Evolutionary conservation across 192 early-diverging fungal species (phyloP), one percentile per base, ranked within the genome.

Genomic region (Diversispora epigaea): DNA sequence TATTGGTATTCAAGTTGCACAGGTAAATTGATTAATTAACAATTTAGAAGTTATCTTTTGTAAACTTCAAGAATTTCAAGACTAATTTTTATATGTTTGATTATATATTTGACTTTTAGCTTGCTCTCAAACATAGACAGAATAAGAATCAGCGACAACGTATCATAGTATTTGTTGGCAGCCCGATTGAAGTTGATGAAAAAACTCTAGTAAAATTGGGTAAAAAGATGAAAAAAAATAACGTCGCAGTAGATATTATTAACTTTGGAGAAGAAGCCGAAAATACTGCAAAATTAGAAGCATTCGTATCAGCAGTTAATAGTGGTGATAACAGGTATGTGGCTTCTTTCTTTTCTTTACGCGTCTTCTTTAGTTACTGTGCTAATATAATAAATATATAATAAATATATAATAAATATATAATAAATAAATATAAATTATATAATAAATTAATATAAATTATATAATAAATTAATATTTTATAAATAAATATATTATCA

Each of bases 161-260:
- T 49, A 93, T 99, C 62, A 89, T 99, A 79, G 94, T 92, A 19
- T 98, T 99, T 84, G 93, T 95, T 2, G 94, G 93, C 45, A 95
- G 93, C 61, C 97, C 97, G 32, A 77, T 99, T 14, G 83, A 84
- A 7, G 85, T 92, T 39, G 97, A 98, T 76, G 90, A 94, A 73
- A 90, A 88, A 80, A 84, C 95, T 44, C 80, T 99, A 43, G 91
- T 96, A 41, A 90, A 88, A 79, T 80, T 99, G 61, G 97, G 90
- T 72, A 98, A 98, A 86, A 97, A 96, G 79, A 88, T 96, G 70
- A 97, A 98, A 81, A 99, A 99, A 89, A 99, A 99, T 84, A 95
- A 93, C 75, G 89, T 99, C 50, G 94, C 94, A 9, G 90, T 99
- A 12, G 97, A 99, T 77, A 84, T 99, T 9, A 78, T 99, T 56